These are phyloP conservation scores for Tylopilus sp. DNA, from an alignment of 1,284 basidiomycete genomes.

Conservation along the genomic window DNA sequence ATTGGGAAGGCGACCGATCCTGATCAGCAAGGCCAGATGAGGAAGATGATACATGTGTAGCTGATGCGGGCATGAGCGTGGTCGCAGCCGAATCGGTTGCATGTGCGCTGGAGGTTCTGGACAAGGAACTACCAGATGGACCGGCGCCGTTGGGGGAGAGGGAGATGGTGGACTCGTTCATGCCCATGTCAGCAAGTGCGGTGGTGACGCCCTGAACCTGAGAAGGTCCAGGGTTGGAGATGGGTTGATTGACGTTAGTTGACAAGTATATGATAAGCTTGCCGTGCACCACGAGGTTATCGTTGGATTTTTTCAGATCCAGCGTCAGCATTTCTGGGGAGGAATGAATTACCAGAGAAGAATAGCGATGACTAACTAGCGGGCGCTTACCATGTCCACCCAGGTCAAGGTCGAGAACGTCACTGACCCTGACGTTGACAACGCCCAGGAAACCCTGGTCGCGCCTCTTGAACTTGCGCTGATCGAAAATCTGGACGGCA, in stretches of 20 bases:
- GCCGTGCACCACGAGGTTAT: slow-evolving; percentile 85
- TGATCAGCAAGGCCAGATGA: slow-evolving; percentile 22
- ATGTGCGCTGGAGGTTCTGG: slow-evolving; percentile 55
- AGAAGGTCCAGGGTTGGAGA: slow-evolving; percentile 70
- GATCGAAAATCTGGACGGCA: slow-evolving; percentile 95
- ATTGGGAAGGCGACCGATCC: slow-evolving; percentile 25
- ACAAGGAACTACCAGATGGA: slow-evolving; percentile 39
- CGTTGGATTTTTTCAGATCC: slow-evolving; percentile 87
- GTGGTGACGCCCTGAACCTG: slow-evolving; percentile 53
- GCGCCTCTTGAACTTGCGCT: slow-evolving; percentile 93
- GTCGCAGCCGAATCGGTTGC: slow-evolving; percentile 41
- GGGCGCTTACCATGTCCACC: slow-evolving; percentile 77
- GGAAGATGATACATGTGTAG: slow-evolving; percentile 36
- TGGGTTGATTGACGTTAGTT: slow-evolving; percentile 75
- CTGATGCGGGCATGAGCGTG: slow-evolving; percentile 35
- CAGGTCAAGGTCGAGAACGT: slow-evolving; percentile 85
- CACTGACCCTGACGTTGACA: slow-evolving; percentile 86
- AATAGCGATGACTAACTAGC: slow-evolving; percentile 1
- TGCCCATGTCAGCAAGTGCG: slow-evolving; percentile 55
- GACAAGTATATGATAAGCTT: slow-evolving; percentile 89
- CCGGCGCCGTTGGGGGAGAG: slow-evolving; percentile 45
- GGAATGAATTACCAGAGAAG: not conserved
- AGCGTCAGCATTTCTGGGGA: slow-evolving; percentile 80
- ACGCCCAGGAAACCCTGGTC: slow-evolving; percentile 95
- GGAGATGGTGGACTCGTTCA: slow-evolving; percentile 51